Evolutionary conservation across 441 rosid genomes (phyloP), one percentile per base, ranked within the genome.

Genomic region (Populus tomentosa): DNA sequence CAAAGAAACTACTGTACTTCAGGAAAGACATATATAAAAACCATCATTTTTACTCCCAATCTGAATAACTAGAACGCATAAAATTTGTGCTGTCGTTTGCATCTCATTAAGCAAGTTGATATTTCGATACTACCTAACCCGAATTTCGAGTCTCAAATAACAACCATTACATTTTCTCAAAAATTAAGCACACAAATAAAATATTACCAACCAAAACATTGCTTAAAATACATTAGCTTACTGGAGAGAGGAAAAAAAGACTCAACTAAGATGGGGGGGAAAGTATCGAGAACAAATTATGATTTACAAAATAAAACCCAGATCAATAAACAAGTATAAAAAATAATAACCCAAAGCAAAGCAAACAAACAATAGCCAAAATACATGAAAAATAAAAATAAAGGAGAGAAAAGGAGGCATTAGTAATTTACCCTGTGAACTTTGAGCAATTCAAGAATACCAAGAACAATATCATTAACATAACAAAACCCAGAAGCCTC

Each of bases 401-500:
- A 3, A 59, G 28, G 14, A 42, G 5, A 18, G 4, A 40, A 33
- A 23, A 14, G 11, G 2, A 53, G 38, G 14, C 16, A 67, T 24
- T 26, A 36, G 28, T 62, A 73, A 3, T 72, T 73, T 87, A 90
- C 97, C 90, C 75, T 88, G 84, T 91, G 95, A 76, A 81, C 84
- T 73, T 90, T 90, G 81, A 93, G 97, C 77, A 93, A 76, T 85
- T 91, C 92, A 6, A 89, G 86, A 82, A 93, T 93, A 42, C 90
- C 97, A 21, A 93, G 87, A 20, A 93, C 94, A 67, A 92, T 85
- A 77, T 91, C 95, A 79, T 92, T 92, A 32, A 91, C 91, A 69
- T 86, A 91, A 82, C 89, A 85, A 80, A 88, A 88, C 61, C 93
- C 92, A 18, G 91, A 91, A 40, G 92, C 94, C 82, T 88, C 88